These are phyloP conservation scores for Phlebopus sp. DNA, from an alignment of 1,284 basidiomycete species.

Conservation along the genomic window DNA sequence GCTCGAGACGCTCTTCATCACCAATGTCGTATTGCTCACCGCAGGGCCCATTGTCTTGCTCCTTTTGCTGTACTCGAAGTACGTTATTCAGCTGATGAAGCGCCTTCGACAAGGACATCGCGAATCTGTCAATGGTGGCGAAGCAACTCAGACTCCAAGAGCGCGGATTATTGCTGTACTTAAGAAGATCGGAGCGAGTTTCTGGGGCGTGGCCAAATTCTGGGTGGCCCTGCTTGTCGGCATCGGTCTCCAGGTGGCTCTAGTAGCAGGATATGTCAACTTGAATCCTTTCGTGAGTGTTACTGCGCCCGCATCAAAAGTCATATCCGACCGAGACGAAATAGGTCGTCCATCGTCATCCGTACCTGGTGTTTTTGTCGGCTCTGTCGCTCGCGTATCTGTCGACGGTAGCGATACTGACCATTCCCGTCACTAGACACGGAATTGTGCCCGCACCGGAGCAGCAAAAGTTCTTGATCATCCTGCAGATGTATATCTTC, in stretches of 20 bases:
- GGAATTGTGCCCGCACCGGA: slow-evolving; percentile 25
- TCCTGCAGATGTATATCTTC: slow-evolving; percentile 50
- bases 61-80: slow-evolving; percentile 39
- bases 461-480: slow-evolving; percentile 41
- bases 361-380: slow-evolving; percentile 50
- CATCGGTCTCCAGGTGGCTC: slow-evolving; percentile 42
- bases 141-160: slow-evolving; percentile 10
- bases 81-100: slow-evolving; percentile 19
- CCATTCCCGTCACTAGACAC: slow-evolving; percentile 19
- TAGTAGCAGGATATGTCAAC: slow-evolving; percentile 48
- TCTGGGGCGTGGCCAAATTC: slow-evolving; percentile 54
- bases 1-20: slow-evolving; percentile 46
- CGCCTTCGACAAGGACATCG: slow-evolving; percentile 19
- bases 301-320: not conserved
- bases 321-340: slow-evolving; percentile 4
- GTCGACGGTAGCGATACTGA: slow-evolving; percentile 20
- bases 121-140: slow-evolving; percentile 7
- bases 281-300: slow-evolving; percentile 64
- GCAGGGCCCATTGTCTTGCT: slow-evolving; percentile 56
- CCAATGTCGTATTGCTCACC: slow-evolving; percentile 59
- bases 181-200: slow-evolving; percentile 19
- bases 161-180: slow-evolving; percentile 10
- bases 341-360: slow-evolving; percentile 62
- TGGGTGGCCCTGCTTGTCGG: slow-evolving; percentile 54
- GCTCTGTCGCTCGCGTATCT: slow-evolving; percentile 51